phyloP scores from a whole-genome alignment of 2,329 filamentous ascomycete species.

The Paecilomyces sp. region DNA sequence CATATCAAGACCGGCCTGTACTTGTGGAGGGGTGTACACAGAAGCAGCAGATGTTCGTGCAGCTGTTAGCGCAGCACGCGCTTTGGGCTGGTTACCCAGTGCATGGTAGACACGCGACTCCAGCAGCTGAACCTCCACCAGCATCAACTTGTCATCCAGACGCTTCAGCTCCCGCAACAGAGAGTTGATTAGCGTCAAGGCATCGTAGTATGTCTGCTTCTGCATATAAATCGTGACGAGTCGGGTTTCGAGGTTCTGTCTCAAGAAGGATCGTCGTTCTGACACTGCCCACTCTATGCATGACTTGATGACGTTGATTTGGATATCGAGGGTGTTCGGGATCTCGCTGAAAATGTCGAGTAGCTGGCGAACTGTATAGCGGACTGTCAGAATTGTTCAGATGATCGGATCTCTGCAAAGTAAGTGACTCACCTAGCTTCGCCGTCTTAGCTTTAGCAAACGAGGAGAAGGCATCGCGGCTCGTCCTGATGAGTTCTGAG shows the following conservation, averaged over 20 bases:
- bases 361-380: constrained; percentile 72
- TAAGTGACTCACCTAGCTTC: constrained; percentile 70
- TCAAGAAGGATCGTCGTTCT: constrained; percentile 89
- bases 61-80: constrained; percentile 86
- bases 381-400: constrained; percentile 4
- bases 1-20: constrained; percentile 97
- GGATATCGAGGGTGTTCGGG: constrained; percentile 87
- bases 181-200: constrained; percentile 91
- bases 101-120: constrained; percentile 97
- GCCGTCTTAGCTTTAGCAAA: constrained; percentile 99
- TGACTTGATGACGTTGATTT: constrained; percentile 93
- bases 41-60: constrained; percentile 92
- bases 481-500: constrained; percentile 82
- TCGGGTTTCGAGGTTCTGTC: constrained; percentile 95
- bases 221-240: constrained; percentile 92
- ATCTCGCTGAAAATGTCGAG: constrained; percentile 93
- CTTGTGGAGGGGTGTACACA: constrained; percentile 89
- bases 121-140: constrained; percentile 95
- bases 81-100: constrained; percentile 92
- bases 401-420: neutral
- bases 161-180: constrained; percentile 95
- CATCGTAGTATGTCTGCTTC: constrained; percentile 96
- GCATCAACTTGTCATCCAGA: constrained; percentile 93
- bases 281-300: constrained; percentile 99
- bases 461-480: constrained; percentile 82